These are phyloP conservation scores for Linnemannia exigua DNA, from an alignment of 192 early-diverging fungal genomes.

Conservation along the genomic window DNA sequence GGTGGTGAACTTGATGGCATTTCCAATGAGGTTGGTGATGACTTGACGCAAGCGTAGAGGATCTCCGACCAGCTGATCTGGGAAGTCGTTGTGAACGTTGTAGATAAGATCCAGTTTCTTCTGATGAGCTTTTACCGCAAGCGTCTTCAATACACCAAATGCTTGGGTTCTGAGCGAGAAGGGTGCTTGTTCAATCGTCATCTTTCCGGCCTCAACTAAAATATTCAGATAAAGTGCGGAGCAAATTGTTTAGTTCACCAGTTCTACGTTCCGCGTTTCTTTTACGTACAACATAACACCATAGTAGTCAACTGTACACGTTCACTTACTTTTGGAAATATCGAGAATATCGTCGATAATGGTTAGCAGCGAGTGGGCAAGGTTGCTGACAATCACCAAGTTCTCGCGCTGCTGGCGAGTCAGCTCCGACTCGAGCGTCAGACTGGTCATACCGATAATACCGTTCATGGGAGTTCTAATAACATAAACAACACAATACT, in stretches of 20 bases:
- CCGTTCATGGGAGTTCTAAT: slow-evolving; percentile 88
- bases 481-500: not conserved
- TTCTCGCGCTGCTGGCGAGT: slow-evolving; percentile 87
- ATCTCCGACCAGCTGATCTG: slow-evolving; percentile 82
- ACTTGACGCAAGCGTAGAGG: slow-evolving; percentile 82
- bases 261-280: not conserved
- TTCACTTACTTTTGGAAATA: slow-evolving; percentile 75
- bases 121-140: slow-evolving; percentile 80
- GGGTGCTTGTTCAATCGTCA: slow-evolving; percentile 82
- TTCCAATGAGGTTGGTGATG: slow-evolving; percentile 86
- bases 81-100: slow-evolving; percentile 76
- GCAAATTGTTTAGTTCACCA: not conserved
- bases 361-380: slow-evolving; percentile 79
- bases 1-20: slow-evolving; percentile 90
- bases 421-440: slow-evolving; percentile 83
- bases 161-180: slow-evolving; percentile 74
- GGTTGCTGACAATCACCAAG: slow-evolving; percentile 80
- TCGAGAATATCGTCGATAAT: slow-evolving; percentile 91
- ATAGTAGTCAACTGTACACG: not conserved
- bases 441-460: slow-evolving; percentile 81
- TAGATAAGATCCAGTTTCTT: slow-evolving; percentile 81
- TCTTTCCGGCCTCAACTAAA: slow-evolving; percentile 83
- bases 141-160: slow-evolving; percentile 77
- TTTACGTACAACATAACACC: not conserved
- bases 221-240: not conserved